Conservation (phyloP, 2,329 filamentous ascomycete genomes). For the Cercospora sojina region DNA sequence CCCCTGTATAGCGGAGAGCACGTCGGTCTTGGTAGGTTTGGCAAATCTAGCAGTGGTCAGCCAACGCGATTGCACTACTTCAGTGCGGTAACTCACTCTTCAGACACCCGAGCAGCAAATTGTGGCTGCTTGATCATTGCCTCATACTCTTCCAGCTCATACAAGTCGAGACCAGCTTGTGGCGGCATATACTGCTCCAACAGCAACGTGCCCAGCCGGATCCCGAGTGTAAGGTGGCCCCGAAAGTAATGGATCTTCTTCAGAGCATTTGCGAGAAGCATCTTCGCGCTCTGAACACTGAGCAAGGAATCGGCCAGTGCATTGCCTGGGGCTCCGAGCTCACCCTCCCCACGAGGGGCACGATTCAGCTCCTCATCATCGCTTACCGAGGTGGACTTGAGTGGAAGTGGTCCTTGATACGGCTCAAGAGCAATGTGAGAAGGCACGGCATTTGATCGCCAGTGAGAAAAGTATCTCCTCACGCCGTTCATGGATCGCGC, state of each 20-base stretch:
- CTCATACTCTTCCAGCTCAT: constrained; percentile 36
- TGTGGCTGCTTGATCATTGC: constrained; percentile 35
- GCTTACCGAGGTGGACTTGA: background rate
- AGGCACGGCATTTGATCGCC: constrained; percentile 18
- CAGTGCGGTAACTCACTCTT: constrained; percentile 34
- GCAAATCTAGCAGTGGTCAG: constrained; percentile 32
- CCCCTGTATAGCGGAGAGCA: constrained; percentile 24
- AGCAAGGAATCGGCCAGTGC: background rate
- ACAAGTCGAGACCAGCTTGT: constrained; percentile 19
- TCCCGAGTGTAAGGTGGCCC: constrained; percentile 37
- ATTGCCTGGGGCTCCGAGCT: background rate
- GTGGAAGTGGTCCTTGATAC: constrained; percentile 16
- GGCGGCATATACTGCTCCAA: constrained; percentile 29
- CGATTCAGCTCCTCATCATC: background rate
- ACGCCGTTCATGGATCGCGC: constrained; percentile 30
- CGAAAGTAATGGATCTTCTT: constrained; percentile 37
- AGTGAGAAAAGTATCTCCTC: constrained; percentile 33
- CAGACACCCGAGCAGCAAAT: constrained; percentile 34
- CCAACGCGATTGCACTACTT: background rate
- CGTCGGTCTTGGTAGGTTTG: constrained; percentile 20
- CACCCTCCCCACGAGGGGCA: constrained; percentile 1
- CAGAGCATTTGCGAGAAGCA: constrained; percentile 30
- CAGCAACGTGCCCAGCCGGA: constrained; percentile 40
- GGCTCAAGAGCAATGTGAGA: constrained; percentile 25
- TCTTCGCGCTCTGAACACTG: constrained; percentile 18